These are phyloP conservation scores for Quercus ilex DNA, from an alignment of 306 rosid species.

Conservation along the genomic window DNA sequence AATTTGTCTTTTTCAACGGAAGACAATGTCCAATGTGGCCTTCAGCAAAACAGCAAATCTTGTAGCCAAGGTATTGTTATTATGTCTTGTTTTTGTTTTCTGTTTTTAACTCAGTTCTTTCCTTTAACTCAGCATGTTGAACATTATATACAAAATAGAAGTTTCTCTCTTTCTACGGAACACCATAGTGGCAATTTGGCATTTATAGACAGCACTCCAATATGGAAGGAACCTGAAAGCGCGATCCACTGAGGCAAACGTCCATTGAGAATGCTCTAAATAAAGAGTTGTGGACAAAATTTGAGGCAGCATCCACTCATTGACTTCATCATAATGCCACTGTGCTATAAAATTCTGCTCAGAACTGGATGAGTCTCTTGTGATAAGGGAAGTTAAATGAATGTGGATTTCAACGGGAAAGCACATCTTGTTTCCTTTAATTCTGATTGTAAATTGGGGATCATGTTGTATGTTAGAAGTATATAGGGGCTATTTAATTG, in stretches of 20 bases:
- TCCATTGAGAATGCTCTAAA: too few relatives aligned
- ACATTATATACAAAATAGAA: neutral
- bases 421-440: neutral
- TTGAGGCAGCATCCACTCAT: constrained; percentile 70
- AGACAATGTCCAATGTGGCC: too few relatives aligned
- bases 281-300: constrained; percentile 14
- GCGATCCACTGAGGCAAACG: too few relatives aligned
- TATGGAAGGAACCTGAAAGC: constrained; percentile 35
- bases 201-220: constrained; percentile 46
- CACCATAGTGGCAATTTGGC: constrained; percentile 32
- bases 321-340: constrained; percentile 26
- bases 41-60: too few relatives aligned
- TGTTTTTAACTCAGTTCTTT: neutral
- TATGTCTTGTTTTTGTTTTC: neutral
- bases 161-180: constrained; percentile 22
- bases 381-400: constrained; percentile 29
- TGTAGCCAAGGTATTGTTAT: neutral
- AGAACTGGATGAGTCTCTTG: constrained; percentile 72
- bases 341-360: constrained; percentile 17
- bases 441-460: constrained; percentile 23
- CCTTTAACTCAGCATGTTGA: constrained; percentile 10
- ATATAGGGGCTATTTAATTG: neutral
- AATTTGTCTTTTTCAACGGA: neutral
- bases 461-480: neutral
- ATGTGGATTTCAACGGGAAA: constrained; percentile 21